Conservation (phyloP, 306 rosid genomes). For the Malus sieversii region DNA sequence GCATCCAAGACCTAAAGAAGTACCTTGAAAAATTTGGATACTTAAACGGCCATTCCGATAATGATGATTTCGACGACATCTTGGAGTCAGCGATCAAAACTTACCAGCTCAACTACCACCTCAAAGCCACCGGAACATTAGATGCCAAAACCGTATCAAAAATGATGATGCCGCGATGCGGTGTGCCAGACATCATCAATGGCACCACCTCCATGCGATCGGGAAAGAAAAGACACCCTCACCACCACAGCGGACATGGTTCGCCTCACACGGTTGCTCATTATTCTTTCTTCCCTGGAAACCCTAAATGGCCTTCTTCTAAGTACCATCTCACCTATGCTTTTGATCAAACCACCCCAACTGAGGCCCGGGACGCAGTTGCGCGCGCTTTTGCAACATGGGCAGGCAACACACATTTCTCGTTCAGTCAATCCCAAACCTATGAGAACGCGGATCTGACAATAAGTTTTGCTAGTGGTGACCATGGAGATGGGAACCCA, state of each 20-base stretch:
- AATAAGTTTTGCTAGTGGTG: slow-evolving; percentile 1
- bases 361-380: neutral
- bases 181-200: slow-evolving; percentile 22
- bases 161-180: slow-evolving; percentile 43
- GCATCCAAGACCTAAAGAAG: slow-evolving; percentile 23
- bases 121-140: slow-evolving; percentile 18
- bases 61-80: slow-evolving; percentile 21
- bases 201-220: slow-evolving; percentile 22
- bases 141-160: slow-evolving; percentile 22
- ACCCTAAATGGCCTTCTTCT: slow-evolving; percentile 18
- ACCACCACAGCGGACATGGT: neutral
- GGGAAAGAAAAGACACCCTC: neutral
- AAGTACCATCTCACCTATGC: slow-evolving; percentile 14
- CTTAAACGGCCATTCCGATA: neutral
- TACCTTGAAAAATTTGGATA: slow-evolving; percentile 35
- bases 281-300: neutral
- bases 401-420: slow-evolving; percentile 12
- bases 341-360: neutral
- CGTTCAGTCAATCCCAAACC: neutral
- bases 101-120: slow-evolving; percentile 26
- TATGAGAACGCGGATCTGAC: neutral
- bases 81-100: slow-evolving; percentile 35
- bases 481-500: slow-evolving; percentile 19
- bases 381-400: slow-evolving; percentile 21
- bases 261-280: neutral